Base-by-base conservation (phyloP, 2,329 filamentous ascomycete species). In the Pestalotiopsis sp. region DNA sequence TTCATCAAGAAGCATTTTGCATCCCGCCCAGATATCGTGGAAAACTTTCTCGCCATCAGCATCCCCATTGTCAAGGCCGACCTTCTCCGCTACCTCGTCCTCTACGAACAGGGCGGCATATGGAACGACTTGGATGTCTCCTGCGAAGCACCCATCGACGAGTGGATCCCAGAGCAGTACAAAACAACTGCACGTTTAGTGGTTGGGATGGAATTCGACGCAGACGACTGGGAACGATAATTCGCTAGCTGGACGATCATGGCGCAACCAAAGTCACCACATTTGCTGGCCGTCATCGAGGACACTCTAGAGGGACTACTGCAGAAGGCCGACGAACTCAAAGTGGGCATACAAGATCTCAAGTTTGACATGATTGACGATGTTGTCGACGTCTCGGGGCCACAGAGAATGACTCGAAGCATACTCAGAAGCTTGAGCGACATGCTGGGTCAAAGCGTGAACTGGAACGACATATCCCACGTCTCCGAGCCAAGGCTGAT, bases 41-140 rank as follows among this genome's bases (percentile, higher is more conserved):
- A 79, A 3, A 73, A 71, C 6, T 82, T 79, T 67, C 71, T 77
- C 45, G 69, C 71, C 0, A 71, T 83, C n/a, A 69, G 73, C 2
- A 73, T 82, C 11, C 77, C 79, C 0, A 82, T 82, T 45, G 71
- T 82, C 23, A 77, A 78, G 67, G 82, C 81, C 4, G 82, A 84
- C 69, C 74, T 83, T n/a, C 74, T 83, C 5, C 79, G 81, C 4
- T 82, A 83, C 62, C 70, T 84, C 5, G 73, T 83, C n/a, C 70
- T 83, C 0, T 79, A 77, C 62, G 73, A 77, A 3, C 73, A 82
- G 62, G 82, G 82, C 1, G 82, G 82, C 1, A 74, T 82, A n/a
- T 84, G 79, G 77, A 80, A 75, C 31, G 82, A 83, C 58, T 71
- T 83, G 9, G 81, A 83, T 68, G 76, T 80, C 4, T 78, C 77